Base-by-base conservation (phyloP, 1,284 basidiomycete species). In the Stereum hirsutum region DNA sequence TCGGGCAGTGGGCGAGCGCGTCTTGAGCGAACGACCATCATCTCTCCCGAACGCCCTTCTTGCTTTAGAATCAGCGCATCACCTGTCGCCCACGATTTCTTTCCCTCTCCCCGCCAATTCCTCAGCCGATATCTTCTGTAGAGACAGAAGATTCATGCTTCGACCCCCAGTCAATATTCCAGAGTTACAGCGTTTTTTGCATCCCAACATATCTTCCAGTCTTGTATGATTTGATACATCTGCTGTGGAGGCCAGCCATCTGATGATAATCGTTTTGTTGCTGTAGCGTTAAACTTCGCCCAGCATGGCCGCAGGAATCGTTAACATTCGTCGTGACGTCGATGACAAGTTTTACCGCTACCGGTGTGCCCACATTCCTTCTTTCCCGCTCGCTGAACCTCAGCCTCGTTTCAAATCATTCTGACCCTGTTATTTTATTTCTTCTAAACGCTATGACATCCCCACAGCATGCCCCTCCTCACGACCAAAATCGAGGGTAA, bases 321-420 rank as follows among this genome's bases (percentile, higher is more conserved):
- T 99, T 50, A 99, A 99, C 74, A 91, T 99, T 65, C 89, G 95
- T 70, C 91, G 95, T 60, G 94, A 98, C 72, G 93, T 98, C 71
- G 91, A 97, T 66, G 84, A 89, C 72, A 89, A 89, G 66, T 90
- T 89, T 59, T 89, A 89, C 63, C 86, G 86, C 56, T 89, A 89
- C 74, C 85, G 80, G 81, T 82, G 52, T 50, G 75, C 38, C 3
- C 20, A 19, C 7, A 12, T 25, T 21, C 14, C 11, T 8, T 5
- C n/a, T n/a, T n/a, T n/a, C n/a, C n/a, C n/a, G n/a, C n/a, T n/a
- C n/a, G n/a, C n/a, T n/a, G n/a, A n/a, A n/a, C n/a, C n/a, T n/a
- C n/a, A 30, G n/a, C n/a, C 28, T 8, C 28, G 8, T 30, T 8
- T 30, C 28, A 30, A 30, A 30, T 30, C 28, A 30, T 30, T 30